Base-by-base conservation (phyloP, 169 alveolate genomes). In the Theileria parva region DNA sequence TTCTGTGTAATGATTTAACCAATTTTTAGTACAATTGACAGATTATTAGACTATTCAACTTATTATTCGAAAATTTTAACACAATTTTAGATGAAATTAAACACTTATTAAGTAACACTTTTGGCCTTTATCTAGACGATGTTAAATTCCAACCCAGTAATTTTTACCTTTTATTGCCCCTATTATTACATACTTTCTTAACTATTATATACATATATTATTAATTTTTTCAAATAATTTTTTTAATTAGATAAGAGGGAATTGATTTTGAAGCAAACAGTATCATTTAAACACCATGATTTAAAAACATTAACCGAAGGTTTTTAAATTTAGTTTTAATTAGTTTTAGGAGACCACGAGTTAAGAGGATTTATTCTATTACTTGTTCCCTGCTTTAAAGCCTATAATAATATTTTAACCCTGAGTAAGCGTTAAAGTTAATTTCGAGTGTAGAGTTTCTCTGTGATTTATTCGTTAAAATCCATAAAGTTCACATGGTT, bases 261-360 rank as follows among this genome's bases (percentile, higher is more conserved):
- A 17, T 17, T 77, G 48, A 70, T 85, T 39, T 74, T 85, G 19
- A 77, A 77, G 79, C 91, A 85, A 65, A 68, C 86, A 2, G 48
- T 85, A 15, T 77, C 87, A n/a, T 85, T 77, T 30, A 85, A 53
- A 25, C 83, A 81, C 9, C 91, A 85, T 27, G 87, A 85, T 55
- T 73, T 77, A 25, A 70, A 70, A 69, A 78, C 79, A 0, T 57
- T 71, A 23, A 27, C 74, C 11, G 79, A 69, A 61, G 91, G 91
- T 85, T 44, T 44, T 44, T 74, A 2, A 5, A 9, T 21, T 3
- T 21, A 71, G 13, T 9, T 11, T 32, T 3, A 15, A 25, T 25
- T 50, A 53, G 25, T 25, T 9, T 23, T 63, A 85, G 91, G 85
- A 17, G 86, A 77, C 65, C 91, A 85, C 28, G 91, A 85, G 60